phyloP scores from a whole-genome alignment of 179 eudicot species.

The Gypsophila paniculata region DNA sequence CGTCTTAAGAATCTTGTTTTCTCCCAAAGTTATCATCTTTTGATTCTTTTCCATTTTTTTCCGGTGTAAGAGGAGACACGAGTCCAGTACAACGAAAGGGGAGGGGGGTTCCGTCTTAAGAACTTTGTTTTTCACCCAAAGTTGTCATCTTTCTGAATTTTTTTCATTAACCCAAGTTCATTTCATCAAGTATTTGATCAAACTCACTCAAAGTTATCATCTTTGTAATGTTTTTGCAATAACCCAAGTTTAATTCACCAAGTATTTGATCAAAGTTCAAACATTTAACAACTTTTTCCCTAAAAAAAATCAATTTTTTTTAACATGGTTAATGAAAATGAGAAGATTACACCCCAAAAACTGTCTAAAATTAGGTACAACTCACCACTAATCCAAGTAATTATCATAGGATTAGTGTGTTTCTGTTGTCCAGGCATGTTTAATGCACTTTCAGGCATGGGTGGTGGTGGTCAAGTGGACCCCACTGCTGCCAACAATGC shows the following conservation, averaged over 20 bases:
- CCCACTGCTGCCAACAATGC: constrained; percentile 92
- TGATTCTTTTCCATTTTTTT: no score
- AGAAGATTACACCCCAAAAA: constrained; percentile 28
- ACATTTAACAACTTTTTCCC: not conserved
- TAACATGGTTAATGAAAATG: constrained; percentile 28
- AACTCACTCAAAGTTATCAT: not conserved
- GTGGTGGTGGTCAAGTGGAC: constrained; percentile 94
- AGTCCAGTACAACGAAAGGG: no score
- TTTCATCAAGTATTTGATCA: not conserved
- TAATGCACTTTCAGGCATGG: constrained; percentile 92
- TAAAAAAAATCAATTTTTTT: not conserved
- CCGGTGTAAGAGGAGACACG: no score
- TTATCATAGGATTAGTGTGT: constrained; percentile 71
- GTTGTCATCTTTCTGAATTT: no score
- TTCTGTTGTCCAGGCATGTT: constrained; percentile 97
- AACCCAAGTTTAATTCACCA: not conserved
- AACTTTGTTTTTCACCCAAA: no score
- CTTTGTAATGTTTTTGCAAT: not conserved
- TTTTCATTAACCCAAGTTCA: no score
- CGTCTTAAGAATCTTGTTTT: no score
- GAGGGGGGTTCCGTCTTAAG: no score
- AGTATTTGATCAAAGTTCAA: not conserved
- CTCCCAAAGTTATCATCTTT: no score
- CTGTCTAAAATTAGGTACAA: constrained; percentile 48
- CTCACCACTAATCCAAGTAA: constrained; percentile 72